phyloP scores from a whole-genome alignment of 345 rosid species.

The Carallia pectinifolia region DNA sequence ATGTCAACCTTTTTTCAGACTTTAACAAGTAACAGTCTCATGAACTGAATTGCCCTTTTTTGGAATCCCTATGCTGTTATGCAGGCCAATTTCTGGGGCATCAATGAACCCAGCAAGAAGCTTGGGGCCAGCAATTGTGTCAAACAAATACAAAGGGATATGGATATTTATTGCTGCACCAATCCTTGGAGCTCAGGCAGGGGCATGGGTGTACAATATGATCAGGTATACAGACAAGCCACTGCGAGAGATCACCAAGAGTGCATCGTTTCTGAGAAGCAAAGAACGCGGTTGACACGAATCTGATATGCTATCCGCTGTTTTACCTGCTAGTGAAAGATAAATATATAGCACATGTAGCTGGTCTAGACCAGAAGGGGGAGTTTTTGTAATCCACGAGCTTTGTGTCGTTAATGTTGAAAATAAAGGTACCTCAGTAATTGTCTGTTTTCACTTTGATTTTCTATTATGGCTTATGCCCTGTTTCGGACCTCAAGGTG shows the following conservation, averaged over 20 bases:
- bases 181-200: conserved; percentile 61
- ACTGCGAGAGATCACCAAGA: conserved; percentile 32
- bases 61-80: background rate
- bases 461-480: no score
- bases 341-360: no score
- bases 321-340: background rate
- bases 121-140: conserved; percentile 84
- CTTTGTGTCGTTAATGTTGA: no score
- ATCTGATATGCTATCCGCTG: background rate
- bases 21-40: no score
- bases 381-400: no score
- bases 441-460: no score
- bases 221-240: conserved; percentile 84
- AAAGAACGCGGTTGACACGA: background rate
- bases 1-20: no score
- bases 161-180: conserved; percentile 72
- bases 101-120: conserved; percentile 92
- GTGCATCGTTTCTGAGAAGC: conserved; percentile 18
- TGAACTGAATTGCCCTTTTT: no score
- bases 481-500: no score
- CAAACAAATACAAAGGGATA: conserved; percentile 45
- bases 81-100: conserved; percentile 78
- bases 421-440: no score
- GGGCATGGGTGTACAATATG: conserved; percentile 73
- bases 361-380: no score